Percentiles rank a stretch among this genome's conserved stretches.
phyloP scores from a whole-genome alignment of 768 basidiomycete species.

The Cystofilobasidium ferigula region DNA sequence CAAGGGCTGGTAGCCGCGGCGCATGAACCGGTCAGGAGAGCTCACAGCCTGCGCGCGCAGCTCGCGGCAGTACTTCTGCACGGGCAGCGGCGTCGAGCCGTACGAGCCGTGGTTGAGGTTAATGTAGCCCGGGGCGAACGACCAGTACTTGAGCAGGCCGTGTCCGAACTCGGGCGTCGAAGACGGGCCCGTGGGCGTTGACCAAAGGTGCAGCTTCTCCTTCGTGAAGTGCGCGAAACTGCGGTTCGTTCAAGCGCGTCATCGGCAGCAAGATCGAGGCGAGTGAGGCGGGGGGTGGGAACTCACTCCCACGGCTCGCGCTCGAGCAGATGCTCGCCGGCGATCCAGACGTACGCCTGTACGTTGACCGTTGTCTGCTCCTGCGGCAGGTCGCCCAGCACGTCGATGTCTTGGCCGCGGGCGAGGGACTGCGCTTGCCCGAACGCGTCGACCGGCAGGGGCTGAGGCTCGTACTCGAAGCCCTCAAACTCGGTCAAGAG shows the following conservation, averaged over 20 bases:
- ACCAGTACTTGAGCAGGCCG: slow-evolving; percentile 14
- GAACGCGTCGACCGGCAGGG: neutral
- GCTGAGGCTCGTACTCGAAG: slow-evolving; percentile 3
- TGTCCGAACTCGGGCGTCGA: slow-evolving; percentile 12
- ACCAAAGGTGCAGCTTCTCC: slow-evolving; percentile 16
- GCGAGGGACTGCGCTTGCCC: neutral
- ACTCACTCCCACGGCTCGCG: slow-evolving; percentile 17
- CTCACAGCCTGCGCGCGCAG: slow-evolving; percentile 30
- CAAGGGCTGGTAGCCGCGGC: slow-evolving; percentile 31
- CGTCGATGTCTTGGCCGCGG: neutral
- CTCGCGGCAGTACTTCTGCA: slow-evolving; percentile 33
- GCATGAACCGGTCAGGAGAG: slow-evolving; percentile 33
- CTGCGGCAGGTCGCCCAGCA: neutral
- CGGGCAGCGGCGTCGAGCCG: slow-evolving; percentile 16
- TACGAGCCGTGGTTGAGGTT: slow-evolving; percentile 39
- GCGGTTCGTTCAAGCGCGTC: neutral
- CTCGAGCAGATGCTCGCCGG: neutral
- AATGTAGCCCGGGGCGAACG: slow-evolving; percentile 28
- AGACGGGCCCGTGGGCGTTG: neutral
- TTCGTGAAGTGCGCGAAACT: slow-evolving; percentile 10
- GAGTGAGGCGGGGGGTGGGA: neutral
- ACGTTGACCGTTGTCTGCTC: neutral
- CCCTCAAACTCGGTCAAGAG: slow-evolving; percentile 16
- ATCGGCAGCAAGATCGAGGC: neutral
- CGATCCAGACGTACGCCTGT: slow-evolving; percentile 15